A percentile compares a stretch with the other conserved stretches of the same genome.
phyloP scores from a whole-genome alignment of 2,329 filamentous ascomycete species.

The Cordyceps farinosa region DNA sequence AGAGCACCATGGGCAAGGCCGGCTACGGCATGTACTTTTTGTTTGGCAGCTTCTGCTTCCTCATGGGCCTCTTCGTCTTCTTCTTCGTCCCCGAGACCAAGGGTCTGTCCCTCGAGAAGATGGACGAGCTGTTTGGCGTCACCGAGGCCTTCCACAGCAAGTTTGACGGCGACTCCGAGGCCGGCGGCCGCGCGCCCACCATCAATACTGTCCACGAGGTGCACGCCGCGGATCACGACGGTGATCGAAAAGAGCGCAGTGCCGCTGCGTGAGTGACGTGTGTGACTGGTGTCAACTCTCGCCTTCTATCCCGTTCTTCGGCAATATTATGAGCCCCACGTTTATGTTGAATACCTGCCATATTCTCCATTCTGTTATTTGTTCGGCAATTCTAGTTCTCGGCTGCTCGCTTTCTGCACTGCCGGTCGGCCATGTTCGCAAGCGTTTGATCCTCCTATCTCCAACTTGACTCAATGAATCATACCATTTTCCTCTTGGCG shows the following conservation, averaged over 20 bases:
- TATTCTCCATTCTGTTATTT: background rate
- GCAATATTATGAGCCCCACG: background rate
- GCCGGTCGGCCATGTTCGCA: background rate
- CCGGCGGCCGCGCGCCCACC: conserved; percentile 15
- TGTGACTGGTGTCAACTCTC: background rate
- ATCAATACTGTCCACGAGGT: conserved; percentile 2
- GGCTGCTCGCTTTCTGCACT: too few species aligned
- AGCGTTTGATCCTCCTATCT: background rate
- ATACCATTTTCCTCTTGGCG: background rate
- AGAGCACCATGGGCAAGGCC: conserved; percentile 47
- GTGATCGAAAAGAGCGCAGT: background rate
- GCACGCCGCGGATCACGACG: conserved; percentile 2
- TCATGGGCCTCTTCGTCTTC: conserved; percentile 63
- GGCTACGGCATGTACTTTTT: conserved; percentile 63
- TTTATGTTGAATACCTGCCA: background rate
- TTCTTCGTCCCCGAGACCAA: conserved; percentile 71
- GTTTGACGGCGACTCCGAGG: conserved; percentile 31
- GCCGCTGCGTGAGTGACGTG: background rate
- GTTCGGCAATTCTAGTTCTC: background rate
- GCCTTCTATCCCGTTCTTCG: background rate
- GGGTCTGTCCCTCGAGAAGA: conserved; percentile 59
- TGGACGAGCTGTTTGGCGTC: conserved; percentile 64
- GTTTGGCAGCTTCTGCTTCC: conserved; percentile 62
- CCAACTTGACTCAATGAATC: background rate
- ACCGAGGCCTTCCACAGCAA: conserved; percentile 39